A percentile compares a stretch with the other conserved stretches of the same genome.
phyloP scores from a whole-genome alignment of 2,329 filamentous ascomycete genomes.

The Exophiala spinifera region DNA sequence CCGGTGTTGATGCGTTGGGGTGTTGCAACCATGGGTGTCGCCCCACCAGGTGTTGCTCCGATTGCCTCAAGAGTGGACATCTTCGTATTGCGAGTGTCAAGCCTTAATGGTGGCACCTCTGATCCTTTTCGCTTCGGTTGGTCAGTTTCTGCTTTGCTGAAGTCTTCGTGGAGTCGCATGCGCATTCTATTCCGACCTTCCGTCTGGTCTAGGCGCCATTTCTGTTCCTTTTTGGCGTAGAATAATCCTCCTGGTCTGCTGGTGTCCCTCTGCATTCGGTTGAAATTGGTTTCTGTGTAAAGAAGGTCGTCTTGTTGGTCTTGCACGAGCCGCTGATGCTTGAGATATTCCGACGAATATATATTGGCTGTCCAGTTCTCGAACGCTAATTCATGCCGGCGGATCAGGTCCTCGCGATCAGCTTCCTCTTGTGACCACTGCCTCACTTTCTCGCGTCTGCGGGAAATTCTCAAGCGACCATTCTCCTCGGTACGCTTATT shows the following conservation, averaged over 20 bases:
- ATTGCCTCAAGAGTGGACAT: constrained; percentile 44
- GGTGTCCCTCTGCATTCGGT: constrained; percentile 74
- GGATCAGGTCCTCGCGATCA: constrained; percentile 66
- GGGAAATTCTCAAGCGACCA: constrained; percentile 65
- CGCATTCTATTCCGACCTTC: constrained; percentile 96
- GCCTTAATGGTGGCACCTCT: constrained; percentile 45
- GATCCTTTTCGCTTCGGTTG: constrained; percentile 76
- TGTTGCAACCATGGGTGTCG: constrained; percentile 17
- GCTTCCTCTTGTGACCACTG: constrained; percentile 72
- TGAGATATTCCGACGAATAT: constrained; percentile 84
- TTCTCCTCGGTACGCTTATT: constrained; percentile 77
- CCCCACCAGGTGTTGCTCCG: constrained; percentile 35
- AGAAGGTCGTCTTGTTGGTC: constrained; percentile 88
- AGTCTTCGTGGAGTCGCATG: constrained; percentile 76
- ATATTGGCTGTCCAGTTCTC: constrained; percentile 95
- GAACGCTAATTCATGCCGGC: constrained; percentile 82
- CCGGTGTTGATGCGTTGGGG: constrained; percentile 10
- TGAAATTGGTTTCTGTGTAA: constrained; percentile 72
- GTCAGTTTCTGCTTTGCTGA: constrained; percentile 46
- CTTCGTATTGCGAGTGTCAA: constrained; percentile 45
- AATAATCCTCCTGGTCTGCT: constrained; percentile 78
- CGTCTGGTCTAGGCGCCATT: constrained; percentile 93
- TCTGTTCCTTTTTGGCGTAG: constrained; percentile 60
- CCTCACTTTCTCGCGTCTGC: constrained; percentile 77
- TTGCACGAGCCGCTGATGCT: constrained; percentile 82